These are phyloP conservation scores for Hyaloscypha bicolor DNA, from an alignment of 495 filamentous ascomycete species.

Conservation along the genomic window DNA sequence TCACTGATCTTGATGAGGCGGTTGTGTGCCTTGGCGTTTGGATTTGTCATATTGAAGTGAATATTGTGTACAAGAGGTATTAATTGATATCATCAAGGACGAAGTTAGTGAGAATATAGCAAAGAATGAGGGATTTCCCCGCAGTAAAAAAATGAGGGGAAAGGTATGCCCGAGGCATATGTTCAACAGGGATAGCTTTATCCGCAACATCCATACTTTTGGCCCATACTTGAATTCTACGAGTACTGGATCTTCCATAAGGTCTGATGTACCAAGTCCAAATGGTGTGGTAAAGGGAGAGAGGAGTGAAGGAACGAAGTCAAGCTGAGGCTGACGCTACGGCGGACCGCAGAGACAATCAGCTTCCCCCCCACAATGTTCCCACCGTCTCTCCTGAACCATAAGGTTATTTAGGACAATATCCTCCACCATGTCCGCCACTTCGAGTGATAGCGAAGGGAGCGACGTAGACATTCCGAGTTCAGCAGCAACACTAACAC, in stretches of 20 bases:
- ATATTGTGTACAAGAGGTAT: neutral
- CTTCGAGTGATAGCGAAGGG: slow-evolving; percentile 8
- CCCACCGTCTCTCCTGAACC: slow-evolving; percentile 8
- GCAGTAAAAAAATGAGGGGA: neutral
- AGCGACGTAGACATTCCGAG: neutral
- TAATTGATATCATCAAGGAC: neutral
- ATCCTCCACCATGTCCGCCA: slow-evolving; percentile 22
- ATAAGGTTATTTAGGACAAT: slow-evolving; percentile 30
- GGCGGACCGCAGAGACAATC: neutral
- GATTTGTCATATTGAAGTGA: slow-evolving; percentile 14
- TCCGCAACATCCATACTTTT: neutral
- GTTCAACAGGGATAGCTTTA: neutral
- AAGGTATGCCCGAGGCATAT: neutral
- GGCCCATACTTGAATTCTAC: neutral
- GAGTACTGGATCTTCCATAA: neutral
- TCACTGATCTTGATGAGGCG: slow-evolving; percentile 44
- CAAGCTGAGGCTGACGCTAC: neutral
- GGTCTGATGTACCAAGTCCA: too few relatives aligned
- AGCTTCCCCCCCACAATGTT: neutral
- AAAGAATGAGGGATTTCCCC: neutral
- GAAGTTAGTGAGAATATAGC: neutral
- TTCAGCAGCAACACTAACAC: slow-evolving; percentile 4
- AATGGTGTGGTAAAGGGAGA: too few relatives aligned
- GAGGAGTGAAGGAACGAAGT: too few relatives aligned
- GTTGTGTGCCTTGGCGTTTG: slow-evolving; percentile 26